Conservation (phyloP, 148 eudicot species). For the Vaccinium corymbosum region DNA sequence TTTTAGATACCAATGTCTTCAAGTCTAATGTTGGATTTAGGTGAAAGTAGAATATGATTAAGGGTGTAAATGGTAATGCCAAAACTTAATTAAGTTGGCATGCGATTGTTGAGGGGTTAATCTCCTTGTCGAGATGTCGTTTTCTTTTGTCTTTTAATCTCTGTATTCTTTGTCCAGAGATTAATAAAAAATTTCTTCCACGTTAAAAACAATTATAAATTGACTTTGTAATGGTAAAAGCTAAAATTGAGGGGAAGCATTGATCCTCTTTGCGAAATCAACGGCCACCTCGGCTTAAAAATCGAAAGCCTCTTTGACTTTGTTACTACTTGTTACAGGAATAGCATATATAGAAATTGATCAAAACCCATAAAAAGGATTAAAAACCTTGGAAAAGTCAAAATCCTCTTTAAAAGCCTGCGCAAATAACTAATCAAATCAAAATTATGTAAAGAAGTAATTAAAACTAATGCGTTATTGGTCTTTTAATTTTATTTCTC, state of each 20-base stretch:
- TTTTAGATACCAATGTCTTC: background rate
- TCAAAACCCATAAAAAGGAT: background rate
- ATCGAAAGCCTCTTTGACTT: background rate
- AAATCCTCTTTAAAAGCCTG: background rate
- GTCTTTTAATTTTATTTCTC: no score
- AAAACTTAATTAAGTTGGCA: background rate
- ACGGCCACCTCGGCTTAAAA: background rate
- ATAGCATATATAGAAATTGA: background rate
- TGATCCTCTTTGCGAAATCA: background rate
- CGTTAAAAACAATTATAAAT: background rate
- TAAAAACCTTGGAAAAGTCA: background rate
- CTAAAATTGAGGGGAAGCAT: background rate
- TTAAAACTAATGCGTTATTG: no score
- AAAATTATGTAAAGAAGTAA: background rate
- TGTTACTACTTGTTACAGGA: background rate
- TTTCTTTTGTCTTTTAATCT: no score
- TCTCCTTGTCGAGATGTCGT: no score
- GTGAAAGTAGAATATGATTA: background rate
- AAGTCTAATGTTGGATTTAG: background rate
- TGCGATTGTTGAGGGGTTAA: no score
- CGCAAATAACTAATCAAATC: background rate
- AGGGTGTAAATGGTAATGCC: background rate
- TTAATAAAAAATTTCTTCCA: no score
- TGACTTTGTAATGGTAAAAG: background rate
- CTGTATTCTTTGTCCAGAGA: no score